Evolutionary conservation across 495 filamentous ascomycete species (phyloP), one percentile per base, ranked within the genome.

Genomic region (Aspergillus biplanus): DNA sequence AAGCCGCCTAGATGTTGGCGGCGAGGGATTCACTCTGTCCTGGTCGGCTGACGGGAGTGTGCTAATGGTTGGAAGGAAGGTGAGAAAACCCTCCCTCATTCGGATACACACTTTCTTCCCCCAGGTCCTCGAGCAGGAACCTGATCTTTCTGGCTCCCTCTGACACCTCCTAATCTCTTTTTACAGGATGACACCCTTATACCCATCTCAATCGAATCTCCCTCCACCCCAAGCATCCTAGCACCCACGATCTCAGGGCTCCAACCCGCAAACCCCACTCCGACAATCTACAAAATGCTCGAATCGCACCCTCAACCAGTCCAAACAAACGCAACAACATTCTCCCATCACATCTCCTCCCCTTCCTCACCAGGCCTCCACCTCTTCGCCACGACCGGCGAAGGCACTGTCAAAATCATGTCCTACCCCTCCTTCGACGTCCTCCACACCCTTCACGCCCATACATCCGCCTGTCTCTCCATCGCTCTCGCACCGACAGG

Each of bases 11-110:
- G 91, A 90, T 71, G 85, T 90, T n/a, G 87, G 89, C 35, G 92
- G 92, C 7, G 89, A 90, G 71, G 90, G 92, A 8, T 91, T 96
- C 63, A 90, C 87, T 13, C 79, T 97, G 57, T 89, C 88, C 6
- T 99, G 95, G 93, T 86, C 84, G 56, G 92, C 92, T n/a, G 90
- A 95, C 70, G 96, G 96, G 5, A 85, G 81, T 49, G 87, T 86
- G 52, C 79, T 98, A 53, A 79, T 97, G 7, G 93, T 91, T 47
- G 95, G 95, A 31, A 91, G 87, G 68, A 95, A 90, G 84, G 94
- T 96, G 53, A 71, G 62, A 58, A 16, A 16, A 49, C n/a, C 16
- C 35, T 5, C 31, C 33, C 48, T 21, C 7, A 27, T 27, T 27
- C 21, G 21, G 1, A 27, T 27, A 27, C 21, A 27, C 21, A 27